These are phyloP conservation scores for Eutrema japonicum DNA, from an alignment of 345 rosid genomes.

Conservation along the genomic window DNA sequence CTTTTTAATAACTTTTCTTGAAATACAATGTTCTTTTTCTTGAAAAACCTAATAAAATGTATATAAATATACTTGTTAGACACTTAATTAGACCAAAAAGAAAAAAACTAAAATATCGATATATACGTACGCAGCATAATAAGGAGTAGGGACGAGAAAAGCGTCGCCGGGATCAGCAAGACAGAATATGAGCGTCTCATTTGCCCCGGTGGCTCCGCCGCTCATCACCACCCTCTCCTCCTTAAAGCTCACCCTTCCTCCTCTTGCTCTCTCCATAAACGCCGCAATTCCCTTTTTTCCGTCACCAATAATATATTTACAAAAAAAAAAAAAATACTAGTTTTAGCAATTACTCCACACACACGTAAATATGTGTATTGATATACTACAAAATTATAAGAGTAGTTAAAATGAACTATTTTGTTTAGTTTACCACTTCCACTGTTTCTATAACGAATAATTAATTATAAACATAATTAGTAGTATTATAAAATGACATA, in stretches of 20 bases:
- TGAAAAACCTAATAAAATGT: neutral
- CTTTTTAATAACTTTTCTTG: neutral
- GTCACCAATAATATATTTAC: neutral
- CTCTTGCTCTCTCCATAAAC: conserved; percentile 74
- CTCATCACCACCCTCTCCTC: conserved; percentile 74
- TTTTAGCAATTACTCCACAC: neutral
- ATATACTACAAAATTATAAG: conserved; percentile 13
- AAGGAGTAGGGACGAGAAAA: conserved; percentile 79
- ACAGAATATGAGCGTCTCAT: conserved; percentile 72
- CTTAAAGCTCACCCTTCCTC: conserved; percentile 57
- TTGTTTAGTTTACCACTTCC: neutral
- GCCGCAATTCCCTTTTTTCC: conserved; percentile 63
- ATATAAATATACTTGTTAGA: neutral
- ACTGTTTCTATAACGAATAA: neutral
- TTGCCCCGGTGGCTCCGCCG: conserved; percentile 93
- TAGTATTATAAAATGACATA: neutral
- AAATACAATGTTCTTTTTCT: neutral
- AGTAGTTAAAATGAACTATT: neutral
- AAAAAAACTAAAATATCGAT: neutral
- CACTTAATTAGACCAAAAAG: neutral
- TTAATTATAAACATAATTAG: conserved; percentile 1
- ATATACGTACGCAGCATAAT: conserved; percentile 67
- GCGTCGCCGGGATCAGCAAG: conserved; percentile 85
- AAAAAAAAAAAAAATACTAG: neutral
- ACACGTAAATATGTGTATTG: neutral